Evolutionary conservation across 2,329 filamentous ascomycete genomes (phyloP), one percentile per base, ranked within the genome.

Genomic region (Didymella lethalis): DNA sequence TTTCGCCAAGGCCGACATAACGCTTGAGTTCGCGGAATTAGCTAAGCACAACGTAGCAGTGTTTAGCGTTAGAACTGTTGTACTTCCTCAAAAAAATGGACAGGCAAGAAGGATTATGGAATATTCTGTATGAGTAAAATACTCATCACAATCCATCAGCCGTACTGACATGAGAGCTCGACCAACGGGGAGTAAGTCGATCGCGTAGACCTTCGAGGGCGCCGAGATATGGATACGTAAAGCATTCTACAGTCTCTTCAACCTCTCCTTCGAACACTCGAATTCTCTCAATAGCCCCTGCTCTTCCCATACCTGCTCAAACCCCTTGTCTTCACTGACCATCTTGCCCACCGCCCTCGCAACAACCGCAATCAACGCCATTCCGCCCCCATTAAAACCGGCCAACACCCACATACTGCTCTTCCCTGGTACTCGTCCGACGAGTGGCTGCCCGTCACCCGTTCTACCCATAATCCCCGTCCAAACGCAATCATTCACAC

Each of bases 321-420:
- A 81, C 0, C 59, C 46, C 0, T 45, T 36, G 2, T 63, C 71
- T 2, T 73, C 61, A 4, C 68, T 29, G 0, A 82, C 60, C 80
- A 84, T 82, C 25, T 69, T 59, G 1, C 75, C 78, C 8, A 83
- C 43, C 0, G 75, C 80, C 59, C 79, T 78, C 7, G 76, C 76
- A 5, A 75, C 68, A 0, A 81, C 69, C 20, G 79, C 79, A 18
- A 83, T 77, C 25, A 80, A 65, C 0, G 81, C 77, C 82, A 85
- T 85, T 0, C 83, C 83, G 54, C 84, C 82, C 0, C 83, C 83
- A 29, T 78, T 80, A 59, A 84, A 85, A 0, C 83, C 83, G 0
- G 79, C 81, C 23, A 81, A 68, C n/a, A 85, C 72, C 46, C 77
- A 81, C 61, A 81, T 77, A 6, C 74, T 75, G 2, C 71, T 54